Conservation (phyloP, 306 rosid genomes). For the Vigna unguiculata region DNA sequence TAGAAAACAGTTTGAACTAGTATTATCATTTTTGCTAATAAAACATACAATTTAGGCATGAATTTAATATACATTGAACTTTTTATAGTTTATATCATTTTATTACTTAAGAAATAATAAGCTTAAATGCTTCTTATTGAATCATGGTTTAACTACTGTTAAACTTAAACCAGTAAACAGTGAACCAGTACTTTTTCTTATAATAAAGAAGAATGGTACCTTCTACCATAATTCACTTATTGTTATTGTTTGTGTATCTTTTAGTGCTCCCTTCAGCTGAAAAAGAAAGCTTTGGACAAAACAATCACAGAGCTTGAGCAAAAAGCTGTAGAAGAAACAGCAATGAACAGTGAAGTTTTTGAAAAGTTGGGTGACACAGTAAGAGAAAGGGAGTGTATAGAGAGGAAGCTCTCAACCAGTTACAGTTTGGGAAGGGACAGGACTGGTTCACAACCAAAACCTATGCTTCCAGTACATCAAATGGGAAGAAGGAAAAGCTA, state of each 20-base stretch:
- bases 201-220: neutral
- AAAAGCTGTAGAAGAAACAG: slow-evolving; percentile 54
- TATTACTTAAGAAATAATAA: neutral
- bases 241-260: neutral
- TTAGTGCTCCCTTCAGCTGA: slow-evolving; percentile 68
- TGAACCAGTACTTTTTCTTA: neutral
- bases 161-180: neutral
- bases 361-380: slow-evolving; percentile 52
- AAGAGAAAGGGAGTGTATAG: slow-evolving; percentile 60
- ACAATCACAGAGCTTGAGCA: slow-evolving; percentile 62
- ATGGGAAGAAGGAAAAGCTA: slow-evolving; percentile 52
- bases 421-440: slow-evolving; percentile 75
- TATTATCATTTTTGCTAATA: too few species aligned
- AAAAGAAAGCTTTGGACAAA: slow-evolving; percentile 69
- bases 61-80: too few species aligned
- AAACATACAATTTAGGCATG: too few species aligned
- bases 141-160: too few species aligned
- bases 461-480: slow-evolving; percentile 63
- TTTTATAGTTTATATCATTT: neutral
- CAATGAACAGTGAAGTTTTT: slow-evolving; percentile 45
- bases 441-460: slow-evolving; percentile 38
- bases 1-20: too few species aligned
- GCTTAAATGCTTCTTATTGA: too few species aligned
- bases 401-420: slow-evolving; percentile 70
- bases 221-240: slow-evolving; percentile 18